These are phyloP conservation scores for Boletus mariae DNA, from an alignment of 1,284 basidiomycete species.

Conservation along the genomic window DNA sequence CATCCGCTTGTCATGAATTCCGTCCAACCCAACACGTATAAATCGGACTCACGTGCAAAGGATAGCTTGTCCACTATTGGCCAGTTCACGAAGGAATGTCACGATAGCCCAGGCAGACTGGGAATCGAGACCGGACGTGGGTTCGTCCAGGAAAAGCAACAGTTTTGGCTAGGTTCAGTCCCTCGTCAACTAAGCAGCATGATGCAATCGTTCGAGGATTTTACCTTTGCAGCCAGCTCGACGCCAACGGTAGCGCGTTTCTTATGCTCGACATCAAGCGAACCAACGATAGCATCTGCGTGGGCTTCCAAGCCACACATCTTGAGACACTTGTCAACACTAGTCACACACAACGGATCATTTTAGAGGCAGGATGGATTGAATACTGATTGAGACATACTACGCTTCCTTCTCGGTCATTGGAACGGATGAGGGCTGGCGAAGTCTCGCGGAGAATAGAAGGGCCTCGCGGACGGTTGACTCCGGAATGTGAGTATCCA, in stretches of 20 bases:
- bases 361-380: neutral
- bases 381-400: slow-evolving; percentile 35
- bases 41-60: slow-evolving; percentile 60
- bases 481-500: slow-evolving; percentile 69
- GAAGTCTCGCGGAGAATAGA: slow-evolving; percentile 75
- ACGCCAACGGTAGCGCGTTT: slow-evolving; percentile 82
- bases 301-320: slow-evolving; percentile 73
- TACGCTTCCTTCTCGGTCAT: slow-evolving; percentile 75
- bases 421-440: slow-evolving; percentile 69
- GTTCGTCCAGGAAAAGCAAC: slow-evolving; percentile 80
- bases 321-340: slow-evolving; percentile 73
- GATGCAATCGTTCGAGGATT: neutral
- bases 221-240: slow-evolving; percentile 69
- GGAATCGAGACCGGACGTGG: slow-evolving; percentile 84
- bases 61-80: slow-evolving; percentile 71
- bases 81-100: slow-evolving; percentile 71
- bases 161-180: slow-evolving; percentile 51
- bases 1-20: neutral
- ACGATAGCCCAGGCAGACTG: slow-evolving; percentile 87
- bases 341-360: slow-evolving; percentile 18
- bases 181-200: neutral
- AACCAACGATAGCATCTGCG: slow-evolving; percentile 76
- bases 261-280: slow-evolving; percentile 68
- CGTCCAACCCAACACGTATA: slow-evolving; percentile 12
- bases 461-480: slow-evolving; percentile 82